A percentile compares a stretch with the other conserved stretches of the same genome.
phyloP scores from a whole-genome alignment of 2,329 filamentous ascomycete species.

The Trichoderma asperellum region DNA sequence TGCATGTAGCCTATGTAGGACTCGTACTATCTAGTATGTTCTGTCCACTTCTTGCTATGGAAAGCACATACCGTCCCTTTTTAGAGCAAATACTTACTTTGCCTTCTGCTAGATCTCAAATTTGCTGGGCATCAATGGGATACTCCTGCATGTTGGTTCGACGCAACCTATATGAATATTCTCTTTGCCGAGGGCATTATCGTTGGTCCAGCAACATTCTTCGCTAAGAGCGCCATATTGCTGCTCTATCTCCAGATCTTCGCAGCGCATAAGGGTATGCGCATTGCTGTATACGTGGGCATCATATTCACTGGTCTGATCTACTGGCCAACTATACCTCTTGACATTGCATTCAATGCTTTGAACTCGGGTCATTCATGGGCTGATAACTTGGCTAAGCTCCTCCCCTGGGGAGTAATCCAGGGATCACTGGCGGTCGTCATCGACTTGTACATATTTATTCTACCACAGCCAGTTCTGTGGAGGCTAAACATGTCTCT shows the following conservation, averaged over 20 bases:
- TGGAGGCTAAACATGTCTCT: conserved; percentile 25
- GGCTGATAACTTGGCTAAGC: not conserved
- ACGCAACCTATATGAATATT: conserved; percentile 15
- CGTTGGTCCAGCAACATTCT: conserved; percentile 29
- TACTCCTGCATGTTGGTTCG: conserved; percentile 29
- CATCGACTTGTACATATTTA: conserved; percentile 32
- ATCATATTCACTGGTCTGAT: conserved; percentile 28
- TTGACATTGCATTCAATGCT: not conserved
- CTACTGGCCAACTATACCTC: conserved; percentile 1
- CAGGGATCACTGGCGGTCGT: conserved; percentile 23
- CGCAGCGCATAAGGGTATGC: conserved; percentile 14
- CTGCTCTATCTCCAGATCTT: conserved; percentile 33
- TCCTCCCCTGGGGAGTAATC: not conserved
- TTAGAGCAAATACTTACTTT: not conserved
- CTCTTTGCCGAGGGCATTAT: conserved; percentile 29
- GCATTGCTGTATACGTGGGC: conserved; percentile 28
- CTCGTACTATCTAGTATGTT: not conserved
- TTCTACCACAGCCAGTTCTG: conserved; percentile 30
- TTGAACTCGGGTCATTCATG: not conserved
- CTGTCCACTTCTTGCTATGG: not conserved
- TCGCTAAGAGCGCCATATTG: conserved; percentile 32
- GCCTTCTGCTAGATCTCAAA: not conserved
- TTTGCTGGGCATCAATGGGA: conserved; percentile 31
- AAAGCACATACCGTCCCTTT: not conserved
- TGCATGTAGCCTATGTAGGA: not conserved